Conservation (phyloP, 306 rosid genomes). For the Abrus precatorius region DNA sequence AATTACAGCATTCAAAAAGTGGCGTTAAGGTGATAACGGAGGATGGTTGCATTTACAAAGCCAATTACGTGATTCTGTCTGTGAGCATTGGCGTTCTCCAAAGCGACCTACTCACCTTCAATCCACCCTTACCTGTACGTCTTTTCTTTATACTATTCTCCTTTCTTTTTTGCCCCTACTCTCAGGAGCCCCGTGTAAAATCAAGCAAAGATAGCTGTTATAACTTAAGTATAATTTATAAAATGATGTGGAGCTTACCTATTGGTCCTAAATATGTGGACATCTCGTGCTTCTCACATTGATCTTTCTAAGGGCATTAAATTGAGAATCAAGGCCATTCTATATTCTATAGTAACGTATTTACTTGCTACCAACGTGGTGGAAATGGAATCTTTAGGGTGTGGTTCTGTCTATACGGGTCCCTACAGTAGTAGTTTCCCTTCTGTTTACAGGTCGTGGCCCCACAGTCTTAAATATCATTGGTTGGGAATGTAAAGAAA, state of each 20-base stretch:
- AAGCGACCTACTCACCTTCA: conserved; percentile 85
- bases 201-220: conserved; percentile 21
- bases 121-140: conserved; percentile 86
- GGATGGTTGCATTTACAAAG: conserved; percentile 85
- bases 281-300: background rate
- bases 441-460: conserved; percentile 38
- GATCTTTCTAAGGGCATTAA: background rate
- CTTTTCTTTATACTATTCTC: conserved; percentile 2
- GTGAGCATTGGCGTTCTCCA: conserved; percentile 97
- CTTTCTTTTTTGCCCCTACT: conserved; percentile 2
- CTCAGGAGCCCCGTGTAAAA: conserved; percentile 23
- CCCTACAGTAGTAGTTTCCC: conserved; percentile 55
- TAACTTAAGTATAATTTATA: background rate
- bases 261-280: conserved; percentile 35
- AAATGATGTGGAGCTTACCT: conserved; percentile 41
- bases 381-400: conserved; percentile 53
- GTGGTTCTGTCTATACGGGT: conserved; percentile 47
- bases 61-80: conserved; percentile 83
- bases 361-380: conserved; percentile 6
- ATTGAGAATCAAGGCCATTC: conserved; percentile 8
- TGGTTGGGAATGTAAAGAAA: conserved; percentile 59
- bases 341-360: conserved; percentile 9
- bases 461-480: conserved; percentile 48
- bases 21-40: conserved; percentile 88
- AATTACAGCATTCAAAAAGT: conserved; percentile 83